phyloP scores from a whole-genome alignment of 2,329 filamentous ascomycete genomes.

The Aspergillus nomiae region DNA sequence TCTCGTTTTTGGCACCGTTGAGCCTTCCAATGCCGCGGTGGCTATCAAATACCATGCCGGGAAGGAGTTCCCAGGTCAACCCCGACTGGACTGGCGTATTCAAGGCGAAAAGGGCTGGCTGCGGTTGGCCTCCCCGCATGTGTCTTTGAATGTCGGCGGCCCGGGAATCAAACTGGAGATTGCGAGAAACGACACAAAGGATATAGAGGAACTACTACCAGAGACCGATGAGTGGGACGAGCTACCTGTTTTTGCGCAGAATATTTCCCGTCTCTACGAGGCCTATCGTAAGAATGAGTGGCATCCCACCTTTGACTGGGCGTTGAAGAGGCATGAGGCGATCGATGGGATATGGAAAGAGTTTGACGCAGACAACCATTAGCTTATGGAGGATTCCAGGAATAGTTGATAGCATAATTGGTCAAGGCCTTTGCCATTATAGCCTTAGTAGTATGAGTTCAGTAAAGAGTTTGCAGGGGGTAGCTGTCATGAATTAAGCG shows the following conservation, averaged over 20 bases:
- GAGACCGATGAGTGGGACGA: constrained; percentile 51
- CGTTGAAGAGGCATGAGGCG: constrained; percentile 52
- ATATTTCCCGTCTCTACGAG: constrained; percentile 61
- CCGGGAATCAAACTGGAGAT: constrained; percentile 52
- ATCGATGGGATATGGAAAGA: constrained; percentile 38
- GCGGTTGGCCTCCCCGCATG: constrained; percentile 37
- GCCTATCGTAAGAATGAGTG: constrained; percentile 48
- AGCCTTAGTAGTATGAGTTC: not conserved
- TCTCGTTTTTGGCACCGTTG: constrained; percentile 13
- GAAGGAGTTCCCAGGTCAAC: constrained; percentile 31
- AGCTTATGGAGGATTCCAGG: not conserved
- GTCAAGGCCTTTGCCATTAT: not conserved
- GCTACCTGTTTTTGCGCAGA: constrained; percentile 48
- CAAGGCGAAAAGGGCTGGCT: constrained; percentile 43
- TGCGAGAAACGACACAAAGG: constrained; percentile 52
- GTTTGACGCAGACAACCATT: constrained; percentile 6
- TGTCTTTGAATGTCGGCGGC: constrained; percentile 36
- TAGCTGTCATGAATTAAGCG: not conserved
- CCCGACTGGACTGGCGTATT: constrained; percentile 27
- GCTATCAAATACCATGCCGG: constrained; percentile 53
- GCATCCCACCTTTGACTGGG: constrained; percentile 48
- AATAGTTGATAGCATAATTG: not conserved
- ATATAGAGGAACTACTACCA: constrained; percentile 42
- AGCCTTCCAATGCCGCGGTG: constrained; percentile 26
- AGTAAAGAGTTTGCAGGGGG: not conserved